A percentile compares a stretch with the other conserved stretches of the same genome.
These are phyloP conservation scores for Calonectria fujianensis DNA, from an alignment of 2,329 filamentous ascomycete genomes.

Conservation along the genomic window DNA sequence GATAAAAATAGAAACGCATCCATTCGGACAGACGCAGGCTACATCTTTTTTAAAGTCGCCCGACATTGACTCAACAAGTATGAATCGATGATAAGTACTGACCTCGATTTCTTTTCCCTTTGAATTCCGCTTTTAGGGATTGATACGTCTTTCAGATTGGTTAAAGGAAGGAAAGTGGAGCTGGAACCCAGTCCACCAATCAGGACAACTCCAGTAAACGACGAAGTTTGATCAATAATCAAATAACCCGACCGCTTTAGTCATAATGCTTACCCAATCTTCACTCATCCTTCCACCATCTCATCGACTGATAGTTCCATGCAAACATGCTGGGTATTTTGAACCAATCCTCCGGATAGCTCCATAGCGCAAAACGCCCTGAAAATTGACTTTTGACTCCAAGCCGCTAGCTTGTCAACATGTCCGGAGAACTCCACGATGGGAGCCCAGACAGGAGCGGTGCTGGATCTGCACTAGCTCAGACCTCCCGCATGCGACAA, in stretches of 20 bases:
- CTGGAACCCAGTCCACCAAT: background rate
- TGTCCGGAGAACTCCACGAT: background rate
- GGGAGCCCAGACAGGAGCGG: background rate
- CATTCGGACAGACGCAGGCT: too few relatives aligned
- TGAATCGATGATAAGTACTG: too few relatives aligned
- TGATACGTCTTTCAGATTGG: background rate
- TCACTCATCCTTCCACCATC: background rate
- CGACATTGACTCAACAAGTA: too few relatives aligned
- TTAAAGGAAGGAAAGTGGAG: background rate
- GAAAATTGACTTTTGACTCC: too few relatives aligned
- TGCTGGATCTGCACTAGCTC: background rate
- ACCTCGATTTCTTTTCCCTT: too few relatives aligned
- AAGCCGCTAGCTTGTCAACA: background rate
- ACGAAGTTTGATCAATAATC: background rate
- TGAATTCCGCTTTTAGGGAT: background rate
- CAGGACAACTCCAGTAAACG: background rate
- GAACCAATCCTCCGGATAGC: background rate
- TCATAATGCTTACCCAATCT: background rate
- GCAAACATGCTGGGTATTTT: background rate
- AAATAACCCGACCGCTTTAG: background rate
- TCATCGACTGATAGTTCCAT: background rate
- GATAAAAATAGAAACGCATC: too few relatives aligned
- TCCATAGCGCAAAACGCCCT: background rate
- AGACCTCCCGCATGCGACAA: background rate
- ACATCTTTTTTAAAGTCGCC: too few relatives aligned